phyloP scores from a whole-genome alignment of 495 filamentous ascomycete species.

The Neurospora tetrasperma region DNA sequence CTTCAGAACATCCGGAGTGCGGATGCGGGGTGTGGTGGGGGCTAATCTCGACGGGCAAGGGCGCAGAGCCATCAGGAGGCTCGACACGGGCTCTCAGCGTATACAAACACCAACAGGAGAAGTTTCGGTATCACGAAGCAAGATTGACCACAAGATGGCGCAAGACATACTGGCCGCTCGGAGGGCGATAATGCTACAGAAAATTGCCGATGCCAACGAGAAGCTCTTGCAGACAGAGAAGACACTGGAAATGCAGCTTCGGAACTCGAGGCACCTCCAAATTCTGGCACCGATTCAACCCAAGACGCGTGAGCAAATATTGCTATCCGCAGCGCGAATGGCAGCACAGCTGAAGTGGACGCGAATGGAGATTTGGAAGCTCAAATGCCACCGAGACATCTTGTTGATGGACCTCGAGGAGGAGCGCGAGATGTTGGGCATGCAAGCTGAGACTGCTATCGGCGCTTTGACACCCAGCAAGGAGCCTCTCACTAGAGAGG shows the following conservation, averaged over 20 bases:
- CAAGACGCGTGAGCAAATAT: slow-evolving; percentile 74
- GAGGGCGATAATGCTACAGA: slow-evolving; percentile 68
- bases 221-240: slow-evolving; percentile 62
- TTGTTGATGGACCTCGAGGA: slow-evolving; percentile 76
- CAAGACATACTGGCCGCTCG: slow-evolving; percentile 74
- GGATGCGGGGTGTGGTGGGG: slow-evolving; percentile 77
- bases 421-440: slow-evolving; percentile 40
- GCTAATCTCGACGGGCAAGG: slow-evolving; percentile 77
- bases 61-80: slow-evolving; percentile 58
- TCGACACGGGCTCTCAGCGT: slow-evolving; percentile 48
- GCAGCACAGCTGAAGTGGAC: slow-evolving; percentile 88
- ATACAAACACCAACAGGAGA: slow-evolving; percentile 62
- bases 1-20: slow-evolving; percentile 84
- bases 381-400: slow-evolving; percentile 85
- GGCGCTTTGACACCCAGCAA: slow-evolving; percentile 11
- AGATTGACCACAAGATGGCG: slow-evolving; percentile 69
- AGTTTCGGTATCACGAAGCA: slow-evolving; percentile 53
- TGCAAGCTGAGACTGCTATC: slow-evolving; percentile 16
- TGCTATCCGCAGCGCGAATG: slow-evolving; percentile 74
- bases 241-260: slow-evolving; percentile 68
- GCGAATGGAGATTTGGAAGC: slow-evolving; percentile 84
- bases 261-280: slow-evolving; percentile 88
- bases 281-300: slow-evolving; percentile 81
- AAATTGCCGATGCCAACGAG: slow-evolving; percentile 75
- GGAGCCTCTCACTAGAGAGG: slow-evolving; percentile 17